These are phyloP conservation scores for Sphaerosporella brunnea DNA, from an alignment of 495 filamentous ascomycete genomes.

Conservation along the genomic window DNA sequence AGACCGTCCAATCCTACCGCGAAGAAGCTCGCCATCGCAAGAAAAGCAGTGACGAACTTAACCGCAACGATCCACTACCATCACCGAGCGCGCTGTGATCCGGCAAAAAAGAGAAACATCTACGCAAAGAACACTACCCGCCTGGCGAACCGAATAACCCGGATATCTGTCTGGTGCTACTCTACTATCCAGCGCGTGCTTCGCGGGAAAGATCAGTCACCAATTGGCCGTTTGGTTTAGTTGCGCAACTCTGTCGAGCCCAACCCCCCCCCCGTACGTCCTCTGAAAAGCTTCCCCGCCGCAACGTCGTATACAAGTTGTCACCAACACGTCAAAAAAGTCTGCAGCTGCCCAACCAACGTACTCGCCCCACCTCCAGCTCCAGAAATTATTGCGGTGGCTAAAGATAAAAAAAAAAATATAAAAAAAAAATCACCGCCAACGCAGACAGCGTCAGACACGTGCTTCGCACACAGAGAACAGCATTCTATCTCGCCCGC, in stretches of 20 bases:
- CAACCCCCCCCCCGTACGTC: too few species aligned
- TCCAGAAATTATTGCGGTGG: neutral
- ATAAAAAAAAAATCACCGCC: too few species aligned
- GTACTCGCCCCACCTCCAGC: slow-evolving; percentile 4
- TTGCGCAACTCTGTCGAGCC: too few species aligned
- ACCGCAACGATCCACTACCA: neutral
- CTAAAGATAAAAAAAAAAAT: slow-evolving; percentile 1
- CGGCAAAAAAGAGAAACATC: neutral
- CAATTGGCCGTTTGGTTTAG: neutral
- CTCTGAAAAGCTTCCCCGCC: neutral
- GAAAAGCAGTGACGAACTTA: neutral
- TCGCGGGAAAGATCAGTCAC: neutral
- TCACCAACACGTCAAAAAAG: slow-evolving; percentile 5
- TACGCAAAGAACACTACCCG: neutral
- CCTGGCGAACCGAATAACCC: too few species aligned
- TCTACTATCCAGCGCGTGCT: too few species aligned
- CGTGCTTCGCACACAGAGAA: slow-evolving; percentile 2
- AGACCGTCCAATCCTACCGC: neutral
- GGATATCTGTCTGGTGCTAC: too few species aligned
- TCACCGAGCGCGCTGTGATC: neutral
- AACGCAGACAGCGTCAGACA: slow-evolving; percentile 4
- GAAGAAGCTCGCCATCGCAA: neutral
- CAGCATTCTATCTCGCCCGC: too few species aligned
- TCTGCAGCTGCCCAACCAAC: slow-evolving; percentile 2
- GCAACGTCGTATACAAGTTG: neutral